phyloP scores from a whole-genome alignment of 805 yeast genomes.

The Candida krabiensis region DNA sequence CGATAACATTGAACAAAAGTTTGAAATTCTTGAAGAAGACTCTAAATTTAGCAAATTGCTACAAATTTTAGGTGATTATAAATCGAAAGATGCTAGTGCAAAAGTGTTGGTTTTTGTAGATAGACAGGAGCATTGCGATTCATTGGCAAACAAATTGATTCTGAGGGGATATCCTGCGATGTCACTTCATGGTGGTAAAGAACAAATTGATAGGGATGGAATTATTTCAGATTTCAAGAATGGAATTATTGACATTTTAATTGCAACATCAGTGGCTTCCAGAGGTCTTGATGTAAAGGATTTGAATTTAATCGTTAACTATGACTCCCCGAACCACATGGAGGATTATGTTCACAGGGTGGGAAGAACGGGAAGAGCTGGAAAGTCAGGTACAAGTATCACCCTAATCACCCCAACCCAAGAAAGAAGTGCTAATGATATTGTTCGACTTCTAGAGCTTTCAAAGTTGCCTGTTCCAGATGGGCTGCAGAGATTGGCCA shows the following conservation, averaged over 20 bases:
- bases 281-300: constrained; percentile 93
- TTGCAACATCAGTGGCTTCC: constrained; percentile 94
- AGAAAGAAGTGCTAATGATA: constrained; percentile 63
- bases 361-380: constrained; percentile 95
- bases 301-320: constrained; percentile 76
- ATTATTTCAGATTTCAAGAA: constrained; percentile 69
- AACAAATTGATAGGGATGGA: constrained; percentile 75
- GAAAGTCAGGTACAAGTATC: constrained; percentile 65
- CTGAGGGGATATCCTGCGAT: constrained; percentile 56
- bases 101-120: constrained; percentile 83
- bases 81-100: constrained; percentile 33
- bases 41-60: constrained; percentile 59
- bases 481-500: constrained; percentile 50
- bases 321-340: constrained; percentile 79
- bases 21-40: constrained; percentile 56
- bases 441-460: constrained; percentile 64
- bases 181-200: constrained; percentile 90
- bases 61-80: constrained; percentile 51
- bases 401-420: constrained; percentile 68
- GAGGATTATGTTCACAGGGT: constrained; percentile 97
- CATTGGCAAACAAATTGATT: constrained; percentile 53
- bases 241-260: constrained; percentile 61
- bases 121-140: constrained; percentile 84
- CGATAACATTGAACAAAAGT: constrained; percentile 71
- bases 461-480: constrained; percentile 57